A percentile compares a stretch with the other conserved stretches of the same genome.
phyloP scores from a whole-genome alignment of 148 eudicot species.

The Beta vulgaris region DNA sequence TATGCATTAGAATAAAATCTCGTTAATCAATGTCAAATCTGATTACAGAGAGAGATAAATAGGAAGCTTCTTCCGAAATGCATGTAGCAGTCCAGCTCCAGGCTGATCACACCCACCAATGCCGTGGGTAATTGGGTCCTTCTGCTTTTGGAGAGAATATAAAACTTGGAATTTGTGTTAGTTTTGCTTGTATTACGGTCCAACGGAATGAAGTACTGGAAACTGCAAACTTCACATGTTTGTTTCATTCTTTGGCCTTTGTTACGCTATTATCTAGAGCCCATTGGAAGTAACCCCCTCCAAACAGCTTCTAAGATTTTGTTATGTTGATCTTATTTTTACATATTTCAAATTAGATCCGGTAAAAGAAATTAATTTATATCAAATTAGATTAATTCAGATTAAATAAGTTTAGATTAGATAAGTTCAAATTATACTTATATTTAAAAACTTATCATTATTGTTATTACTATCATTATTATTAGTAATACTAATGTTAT shows the following conservation, averaged over 20 bases:
- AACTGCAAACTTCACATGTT: slow-evolving; percentile 17
- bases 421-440: too few species aligned
- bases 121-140: slow-evolving; percentile 1
- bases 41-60: neutral
- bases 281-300: neutral
- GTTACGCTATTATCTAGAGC: neutral
- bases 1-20: too few species aligned
- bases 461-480: too few species aligned
- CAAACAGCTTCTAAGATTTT: too few species aligned
- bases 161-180: slow-evolving; percentile 16
- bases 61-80: slow-evolving; percentile 22
- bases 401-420: too few species aligned
- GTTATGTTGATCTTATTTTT: too few species aligned
- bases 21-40: slow-evolving; percentile 18
- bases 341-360: too few species aligned
- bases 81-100: too few species aligned
- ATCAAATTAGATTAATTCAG: too few species aligned
- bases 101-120: neutral
- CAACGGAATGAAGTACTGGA: neutral
- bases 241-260: slow-evolving; percentile 15
- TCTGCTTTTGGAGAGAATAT: neutral
- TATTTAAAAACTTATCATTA: too few species aligned
- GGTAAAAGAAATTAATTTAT: too few species aligned
- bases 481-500: too few species aligned
- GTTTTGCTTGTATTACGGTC: neutral